Conservation (phyloP, 2,329 filamentous ascomycete genomes). For the Epichloe sp. region DNA sequence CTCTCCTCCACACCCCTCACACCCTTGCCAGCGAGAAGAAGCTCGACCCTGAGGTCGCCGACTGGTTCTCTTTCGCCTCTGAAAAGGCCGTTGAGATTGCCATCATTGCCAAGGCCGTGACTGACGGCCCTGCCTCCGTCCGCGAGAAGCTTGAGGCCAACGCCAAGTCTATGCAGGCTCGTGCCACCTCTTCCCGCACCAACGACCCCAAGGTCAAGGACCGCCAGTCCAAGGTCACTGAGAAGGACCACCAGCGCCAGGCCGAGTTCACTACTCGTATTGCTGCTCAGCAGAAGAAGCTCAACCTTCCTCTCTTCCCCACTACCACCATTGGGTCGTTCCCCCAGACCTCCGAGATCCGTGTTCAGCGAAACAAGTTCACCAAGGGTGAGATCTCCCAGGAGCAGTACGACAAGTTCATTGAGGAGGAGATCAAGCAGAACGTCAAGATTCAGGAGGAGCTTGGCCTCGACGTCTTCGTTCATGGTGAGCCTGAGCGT, state of each 20-base stretch:
- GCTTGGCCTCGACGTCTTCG: slow-evolving; percentile 90
- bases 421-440: slow-evolving; percentile 94
- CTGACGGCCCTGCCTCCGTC: slow-evolving; percentile 77
- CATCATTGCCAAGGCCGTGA: slow-evolving; percentile 93
- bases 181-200: slow-evolving; percentile 84
- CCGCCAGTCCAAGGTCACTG: slow-evolving; percentile 75
- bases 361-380: slow-evolving; percentile 92
- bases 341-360: slow-evolving; percentile 99
- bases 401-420: slow-evolving; percentile 95
- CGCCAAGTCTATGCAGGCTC: slow-evolving; percentile 83
- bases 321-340: slow-evolving; percentile 99
- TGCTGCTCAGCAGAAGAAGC: slow-evolving; percentile 75
- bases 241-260: slow-evolving; percentile 83
- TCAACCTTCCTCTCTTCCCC: slow-evolving; percentile 92
- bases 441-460: slow-evolving; percentile 96
- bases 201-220: slow-evolving; percentile 98
- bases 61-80: slow-evolving; percentile 97
- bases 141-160: slow-evolving; percentile 88
- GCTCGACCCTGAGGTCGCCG: slow-evolving; percentile 79
- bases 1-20: slow-evolving; percentile 96
- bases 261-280: slow-evolving; percentile 78
- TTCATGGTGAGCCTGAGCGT: slow-evolving; percentile 98
- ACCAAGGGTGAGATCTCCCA: slow-evolving; percentile 95
- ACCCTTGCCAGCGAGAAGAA: slow-evolving; percentile 98
- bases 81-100: slow-evolving; percentile 91